phyloP scores from a whole-genome alignment of 2,329 filamentous ascomycete genomes.

The Fusarium fujikuroi region DNA sequence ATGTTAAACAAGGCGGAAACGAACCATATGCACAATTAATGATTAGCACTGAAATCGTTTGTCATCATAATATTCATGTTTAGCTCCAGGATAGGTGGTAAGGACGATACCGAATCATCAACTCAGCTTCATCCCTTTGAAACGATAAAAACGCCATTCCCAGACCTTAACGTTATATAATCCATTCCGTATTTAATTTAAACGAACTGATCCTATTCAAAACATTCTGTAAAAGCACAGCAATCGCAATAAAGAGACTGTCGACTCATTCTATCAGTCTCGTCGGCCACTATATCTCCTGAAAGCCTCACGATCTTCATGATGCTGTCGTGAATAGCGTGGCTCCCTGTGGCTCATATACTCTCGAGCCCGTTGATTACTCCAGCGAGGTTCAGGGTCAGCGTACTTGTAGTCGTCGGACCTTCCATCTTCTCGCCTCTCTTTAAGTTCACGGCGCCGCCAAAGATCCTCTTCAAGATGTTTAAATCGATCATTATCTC shows the following conservation, averaged over 20 bases:
- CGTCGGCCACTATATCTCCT: background rate
- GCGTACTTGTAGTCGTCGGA: background rate
- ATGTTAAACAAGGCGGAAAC: background rate
- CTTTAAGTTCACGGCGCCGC: slow-evolving; percentile 15
- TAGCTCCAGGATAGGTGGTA: background rate
- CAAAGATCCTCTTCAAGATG: slow-evolving; percentile 25
- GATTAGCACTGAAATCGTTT: background rate
- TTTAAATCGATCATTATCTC: slow-evolving; percentile 30
- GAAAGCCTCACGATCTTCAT: background rate
- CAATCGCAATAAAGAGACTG: background rate
- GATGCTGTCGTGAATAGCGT: background rate
- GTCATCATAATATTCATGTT: background rate
- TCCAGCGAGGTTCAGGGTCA: slow-evolving; percentile 28
- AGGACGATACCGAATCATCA: background rate
- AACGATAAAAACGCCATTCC: background rate
- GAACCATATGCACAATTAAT: background rate
- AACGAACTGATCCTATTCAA: background rate
- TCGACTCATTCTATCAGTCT: background rate
- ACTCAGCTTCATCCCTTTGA: background rate
- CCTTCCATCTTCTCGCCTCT: slow-evolving; percentile 10
- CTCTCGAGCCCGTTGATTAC: slow-evolving; percentile 24
- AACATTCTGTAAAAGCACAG: background rate
- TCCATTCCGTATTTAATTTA: background rate
- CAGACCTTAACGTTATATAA: background rate
- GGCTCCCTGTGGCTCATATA: slow-evolving; percentile 32